A percentile compares a stretch with the other conserved stretches of the same genome.
Evolutionary conservation across 495 filamentous ascomycete species (phyloP).

Genomic region (Penicillium coffeae): DNA sequence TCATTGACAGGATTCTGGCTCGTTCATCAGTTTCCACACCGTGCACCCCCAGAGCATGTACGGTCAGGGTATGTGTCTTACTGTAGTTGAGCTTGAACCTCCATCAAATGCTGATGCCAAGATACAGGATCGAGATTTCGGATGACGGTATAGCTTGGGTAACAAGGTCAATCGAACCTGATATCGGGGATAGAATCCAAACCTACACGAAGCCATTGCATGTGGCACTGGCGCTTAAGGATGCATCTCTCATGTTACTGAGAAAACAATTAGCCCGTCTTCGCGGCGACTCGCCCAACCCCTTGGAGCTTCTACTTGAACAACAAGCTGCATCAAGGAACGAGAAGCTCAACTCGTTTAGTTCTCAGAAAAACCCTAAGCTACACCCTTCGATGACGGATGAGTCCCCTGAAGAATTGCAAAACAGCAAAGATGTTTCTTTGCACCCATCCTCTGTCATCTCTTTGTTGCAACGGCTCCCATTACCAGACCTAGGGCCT

Average conservation of each 20-base stretch:
- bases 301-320: slow-evolving; percentile 11
- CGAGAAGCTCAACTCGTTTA: slow-evolving; percentile 16
- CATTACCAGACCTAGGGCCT: slow-evolving; percentile 34
- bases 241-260: slow-evolving; percentile 33
- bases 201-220: slow-evolving; percentile 32
- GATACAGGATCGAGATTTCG: slow-evolving; percentile 50
- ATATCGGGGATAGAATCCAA: slow-evolving; percentile 31
- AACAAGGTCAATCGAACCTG: slow-evolving; percentile 37
- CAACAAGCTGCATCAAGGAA: slow-evolving; percentile 13
- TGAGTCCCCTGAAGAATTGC: slow-evolving; percentile 11
- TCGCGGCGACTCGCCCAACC: slow-evolving; percentile 13
- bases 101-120: slow-evolving; percentile 10
- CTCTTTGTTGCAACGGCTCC: slow-evolving; percentile 33
- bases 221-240: slow-evolving; percentile 34
- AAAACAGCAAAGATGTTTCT: slow-evolving; percentile 12
- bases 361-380: slow-evolving; percentile 22
- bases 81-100: background rate
- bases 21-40: slow-evolving; percentile 55
- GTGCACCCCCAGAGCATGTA: slow-evolving; percentile 57
- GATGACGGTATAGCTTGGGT: slow-evolving; percentile 50
- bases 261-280: slow-evolving; percentile 30
- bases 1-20: slow-evolving; percentile 53
- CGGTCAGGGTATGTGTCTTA: slow-evolving; percentile 51
- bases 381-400: slow-evolving; percentile 16
- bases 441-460: slow-evolving; percentile 33